These are phyloP conservation scores for Fusarium xylarioides DNA, from an alignment of 2,329 filamentous ascomycete genomes.

Conservation along the genomic window DNA sequence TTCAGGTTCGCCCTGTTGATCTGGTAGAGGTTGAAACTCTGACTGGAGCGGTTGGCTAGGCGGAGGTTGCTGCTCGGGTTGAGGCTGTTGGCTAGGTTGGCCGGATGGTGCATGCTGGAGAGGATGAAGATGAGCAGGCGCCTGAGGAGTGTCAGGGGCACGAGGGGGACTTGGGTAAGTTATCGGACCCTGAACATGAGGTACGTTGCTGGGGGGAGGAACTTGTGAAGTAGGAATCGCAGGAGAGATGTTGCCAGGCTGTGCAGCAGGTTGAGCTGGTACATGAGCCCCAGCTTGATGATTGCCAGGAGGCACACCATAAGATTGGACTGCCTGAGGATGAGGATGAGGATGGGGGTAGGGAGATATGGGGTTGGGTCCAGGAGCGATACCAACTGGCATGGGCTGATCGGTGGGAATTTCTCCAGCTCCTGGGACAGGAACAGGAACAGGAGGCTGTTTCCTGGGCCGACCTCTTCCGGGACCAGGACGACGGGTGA, in stretches of 20 bases:
- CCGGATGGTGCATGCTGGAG: conserved; percentile 24
- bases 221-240: not conserved
- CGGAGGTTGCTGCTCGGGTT: conserved; percentile 13
- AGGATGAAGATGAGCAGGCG: conserved; percentile 35
- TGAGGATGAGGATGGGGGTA: conserved; percentile 10
- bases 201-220: not conserved
- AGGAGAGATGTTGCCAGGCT: not conserved
- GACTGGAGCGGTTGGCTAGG: not conserved
- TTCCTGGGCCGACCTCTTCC: conserved; percentile 65
- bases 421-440: conserved; percentile 21
- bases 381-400: conserved; percentile 1
- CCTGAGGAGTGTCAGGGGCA: conserved; percentile 19
- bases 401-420: conserved; percentile 11
- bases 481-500: conserved; percentile 67
- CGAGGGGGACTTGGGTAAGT: conserved; percentile 37
- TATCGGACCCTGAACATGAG: not conserved
- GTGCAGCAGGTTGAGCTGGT: not conserved
- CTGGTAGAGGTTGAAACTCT: not conserved
- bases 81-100: conserved; percentile 3
- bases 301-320: not conserved
- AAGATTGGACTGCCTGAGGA: conserved; percentile 4
- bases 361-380: conserved; percentile 2
- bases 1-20: not conserved
- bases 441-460: conserved; percentile 40
- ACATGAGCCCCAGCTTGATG: not conserved